Conservation (phyloP, 2,329 filamentous ascomycete genomes). For the Aphanoascus verrucosus region DNA sequence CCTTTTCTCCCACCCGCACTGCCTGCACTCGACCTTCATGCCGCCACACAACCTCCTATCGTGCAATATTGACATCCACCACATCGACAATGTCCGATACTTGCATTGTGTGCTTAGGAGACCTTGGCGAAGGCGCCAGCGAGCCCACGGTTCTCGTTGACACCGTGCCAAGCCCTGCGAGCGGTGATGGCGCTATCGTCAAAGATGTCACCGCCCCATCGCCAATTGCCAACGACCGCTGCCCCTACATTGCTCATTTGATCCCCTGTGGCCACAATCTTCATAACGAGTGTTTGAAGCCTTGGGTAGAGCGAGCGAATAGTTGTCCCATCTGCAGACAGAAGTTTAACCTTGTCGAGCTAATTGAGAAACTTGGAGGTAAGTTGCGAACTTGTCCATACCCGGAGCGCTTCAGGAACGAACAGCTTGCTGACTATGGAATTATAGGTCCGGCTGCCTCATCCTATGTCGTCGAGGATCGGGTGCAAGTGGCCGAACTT, state of each 20-base stretch:
- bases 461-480: conserved; percentile 46
- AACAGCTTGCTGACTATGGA: conserved; percentile 8
- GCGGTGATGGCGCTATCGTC: conserved; percentile 16
- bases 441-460: conserved; percentile 44
- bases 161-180: conserved; percentile 22
- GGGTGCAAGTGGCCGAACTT: conserved; percentile 70
- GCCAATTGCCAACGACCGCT: conserved; percentile 29
- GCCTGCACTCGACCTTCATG: conserved; percentile 29
- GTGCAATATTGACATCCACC: conserved; percentile 22
- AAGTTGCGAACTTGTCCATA: conserved; percentile 30
- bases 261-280: conserved; percentile 79
- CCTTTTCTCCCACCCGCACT: conserved; percentile 18
- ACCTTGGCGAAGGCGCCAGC: conserved; percentile 51
- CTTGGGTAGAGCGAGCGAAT: conserved; percentile 94
- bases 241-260: conserved; percentile 49
- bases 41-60: conserved; percentile 25
- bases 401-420: background rate
- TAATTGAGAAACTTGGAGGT: conserved; percentile 73
- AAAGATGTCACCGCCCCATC: conserved; percentile 18
- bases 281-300: conserved; percentile 82
- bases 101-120: conserved; percentile 62
- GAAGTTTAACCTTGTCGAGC: conserved; percentile 78
- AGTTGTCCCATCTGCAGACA: conserved; percentile 95
- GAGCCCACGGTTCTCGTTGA: conserved; percentile 29
- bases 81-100: conserved; percentile 50